Base-by-base conservation (phyloP, 345 rosid species). In the Hirschfeldia incana region DNA sequence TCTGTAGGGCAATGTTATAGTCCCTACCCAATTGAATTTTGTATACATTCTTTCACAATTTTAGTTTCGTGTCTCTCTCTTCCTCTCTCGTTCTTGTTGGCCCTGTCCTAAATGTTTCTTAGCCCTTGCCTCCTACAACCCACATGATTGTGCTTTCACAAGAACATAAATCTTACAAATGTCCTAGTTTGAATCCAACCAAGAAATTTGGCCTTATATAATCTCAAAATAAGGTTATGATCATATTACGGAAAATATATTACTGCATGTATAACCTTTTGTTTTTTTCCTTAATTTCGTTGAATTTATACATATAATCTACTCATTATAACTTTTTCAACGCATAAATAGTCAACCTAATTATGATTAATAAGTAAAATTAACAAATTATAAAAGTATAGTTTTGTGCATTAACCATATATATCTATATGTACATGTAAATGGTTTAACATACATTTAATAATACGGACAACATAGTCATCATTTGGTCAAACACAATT, bases 1-100 rank as follows among this genome's bases (percentile, higher is more conserved):
- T 75, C 6, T 75, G 80, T 80, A 80, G 76, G 80, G 67, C 72
- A 80, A 69, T 64, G 76, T 55, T 69, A 61, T 74, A 80, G 74
- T 74, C 83, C 82, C 83, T 74, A 80, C 75, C 82, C 36, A 73
- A 67, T 37, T 61, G 0, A 30, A 49, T 73, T 60, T 49, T 74
- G 59, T 60, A 69, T 74, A 74, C 66, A 79, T 74, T 79, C 75
- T 79, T 67, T 74, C 60, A 73, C 3, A 68, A 42, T 26, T 73
- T 73, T 65, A 65, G 39, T 29, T 36, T 33, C 34, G 21, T 57
- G 8, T 30, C 73, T 30, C 73, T 76, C 21, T 21, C 21, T 21
- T 21, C 21, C 21, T 21, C 78, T 69, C 39, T 65, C 60, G 62
- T 57, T 67, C 51, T 78, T 78, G 53, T 71, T 72, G 72, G 73